phyloP scores from a whole-genome alignment of 768 basidiomycete species.

The Suillus placidus region DNA sequence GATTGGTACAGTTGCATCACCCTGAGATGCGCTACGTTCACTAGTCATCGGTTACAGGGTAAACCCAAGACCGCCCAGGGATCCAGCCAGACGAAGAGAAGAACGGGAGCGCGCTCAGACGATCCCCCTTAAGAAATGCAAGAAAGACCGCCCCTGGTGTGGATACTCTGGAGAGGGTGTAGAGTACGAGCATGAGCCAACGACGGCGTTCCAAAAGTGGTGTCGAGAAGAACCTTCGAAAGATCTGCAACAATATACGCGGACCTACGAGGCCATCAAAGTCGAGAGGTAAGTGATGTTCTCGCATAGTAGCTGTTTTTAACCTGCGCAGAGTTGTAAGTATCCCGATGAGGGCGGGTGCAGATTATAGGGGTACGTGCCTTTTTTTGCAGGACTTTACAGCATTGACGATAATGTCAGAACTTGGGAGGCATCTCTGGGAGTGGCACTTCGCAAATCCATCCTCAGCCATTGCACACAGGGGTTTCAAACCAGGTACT shows the following conservation, averaged over 20 bases:
- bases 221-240: conserved; percentile 48
- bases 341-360: conserved; percentile 56
- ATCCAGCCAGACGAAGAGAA: conserved; percentile 15
- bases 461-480: conserved; percentile 54
- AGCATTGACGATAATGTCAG: conserved; percentile 31
- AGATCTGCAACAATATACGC: conserved; percentile 72
- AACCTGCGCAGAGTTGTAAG: conserved; percentile 50
- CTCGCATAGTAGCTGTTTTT: conserved; percentile 7
- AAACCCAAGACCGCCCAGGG: conserved; percentile 20
- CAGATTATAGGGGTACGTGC: conserved; percentile 65
- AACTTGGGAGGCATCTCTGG: conserved; percentile 44
- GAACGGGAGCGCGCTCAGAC: conserved; percentile 25
- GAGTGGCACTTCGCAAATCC: conserved; percentile 70
- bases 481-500: conserved; percentile 54
- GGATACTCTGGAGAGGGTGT: conserved; percentile 31
- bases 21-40: neutral
- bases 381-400: neutral
- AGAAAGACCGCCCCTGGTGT: conserved; percentile 37
- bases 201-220: conserved; percentile 45
- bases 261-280: conserved; percentile 48
- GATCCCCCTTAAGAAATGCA: conserved; percentile 39
- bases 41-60: conserved; percentile 19
- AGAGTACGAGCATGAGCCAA: conserved; percentile 40
- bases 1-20: conserved; percentile 57
- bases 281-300: conserved; percentile 55